Evolutionary conservation across 1,139 yeast genomes (phyloP).

Genomic region (Ogataea hybrid): DNA sequence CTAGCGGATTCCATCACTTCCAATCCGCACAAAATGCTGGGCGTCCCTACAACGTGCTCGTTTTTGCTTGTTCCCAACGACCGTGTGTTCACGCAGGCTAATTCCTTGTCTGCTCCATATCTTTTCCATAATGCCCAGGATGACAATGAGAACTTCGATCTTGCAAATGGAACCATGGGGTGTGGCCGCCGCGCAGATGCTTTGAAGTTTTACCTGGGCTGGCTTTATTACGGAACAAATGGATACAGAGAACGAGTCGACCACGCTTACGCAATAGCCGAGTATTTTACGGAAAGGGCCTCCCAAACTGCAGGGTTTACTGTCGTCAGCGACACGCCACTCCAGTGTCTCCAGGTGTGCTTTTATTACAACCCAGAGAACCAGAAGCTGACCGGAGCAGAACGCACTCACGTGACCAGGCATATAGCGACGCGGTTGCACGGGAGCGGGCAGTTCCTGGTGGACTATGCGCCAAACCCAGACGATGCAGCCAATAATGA

Average conservation of each 20-base stretch:
- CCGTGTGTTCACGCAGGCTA: conserved; percentile 62
- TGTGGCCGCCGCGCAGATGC: conserved; percentile 89
- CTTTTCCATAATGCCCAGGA: conserved; percentile 62
- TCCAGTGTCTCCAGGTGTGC: conserved; percentile 83
- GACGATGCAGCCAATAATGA: conserved; percentile 38
- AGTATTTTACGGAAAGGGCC: conserved; percentile 54
- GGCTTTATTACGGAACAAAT: conserved; percentile 73
- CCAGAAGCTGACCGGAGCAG: conserved; percentile 28
- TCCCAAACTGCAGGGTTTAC: conserved; percentile 41
- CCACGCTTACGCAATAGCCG: conserved; percentile 67
- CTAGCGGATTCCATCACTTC: conserved; percentile 77
- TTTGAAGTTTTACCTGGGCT: conserved; percentile 71
- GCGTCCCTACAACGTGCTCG: conserved; percentile 88
- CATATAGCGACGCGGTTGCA: conserved; percentile 63
- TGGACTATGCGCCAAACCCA: conserved; percentile 81
- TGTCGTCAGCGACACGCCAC: conserved; percentile 55
- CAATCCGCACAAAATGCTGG: conserved; percentile 87
- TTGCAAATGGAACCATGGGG: conserved; percentile 92
- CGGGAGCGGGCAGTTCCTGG: conserved; percentile 59
- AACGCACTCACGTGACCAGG: conserved; percentile 61
- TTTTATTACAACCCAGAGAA: conserved; percentile 62
- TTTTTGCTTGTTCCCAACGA: conserved; percentile 73
- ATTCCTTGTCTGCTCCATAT: conserved; percentile 78
- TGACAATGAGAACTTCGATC: conserved; percentile 61
- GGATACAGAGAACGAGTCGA: conserved; percentile 62